These are phyloP conservation scores for Nakazawaea ambrosiae DNA, from an alignment of 805 yeast genomes.

Conservation along the genomic window DNA sequence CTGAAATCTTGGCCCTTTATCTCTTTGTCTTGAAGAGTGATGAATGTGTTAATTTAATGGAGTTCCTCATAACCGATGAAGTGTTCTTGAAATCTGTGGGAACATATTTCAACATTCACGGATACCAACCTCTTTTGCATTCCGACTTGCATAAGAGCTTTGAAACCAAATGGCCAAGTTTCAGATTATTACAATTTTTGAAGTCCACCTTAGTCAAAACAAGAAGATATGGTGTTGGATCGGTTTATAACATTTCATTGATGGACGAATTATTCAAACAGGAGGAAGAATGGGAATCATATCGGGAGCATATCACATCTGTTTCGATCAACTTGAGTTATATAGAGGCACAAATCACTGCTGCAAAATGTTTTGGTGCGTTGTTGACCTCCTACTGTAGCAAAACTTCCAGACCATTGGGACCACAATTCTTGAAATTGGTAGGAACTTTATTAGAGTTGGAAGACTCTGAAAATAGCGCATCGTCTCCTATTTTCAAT, in stretches of 20 bases:
- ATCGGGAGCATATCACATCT: constrained; percentile 42
- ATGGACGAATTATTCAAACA: constrained; percentile 52
- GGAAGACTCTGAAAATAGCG: constrained; percentile 41
- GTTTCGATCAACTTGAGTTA: constrained; percentile 61
- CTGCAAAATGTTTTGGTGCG: constrained; percentile 76
- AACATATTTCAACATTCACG: constrained; percentile 24
- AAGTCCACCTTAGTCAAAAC: constrained; percentile 36
- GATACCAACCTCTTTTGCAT: constrained; percentile 14
- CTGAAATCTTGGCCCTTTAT: constrained; percentile 70
- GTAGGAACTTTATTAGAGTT: constrained; percentile 45
- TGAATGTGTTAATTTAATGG: constrained; percentile 33
- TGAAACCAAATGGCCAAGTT: constrained; percentile 37
- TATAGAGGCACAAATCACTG: constrained; percentile 56
- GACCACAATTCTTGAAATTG: constrained; percentile 21
- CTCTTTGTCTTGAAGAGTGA: constrained; percentile 50
- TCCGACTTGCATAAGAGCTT: constrained; percentile 38
- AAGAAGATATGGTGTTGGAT: constrained; percentile 43
- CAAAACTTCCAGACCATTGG: constrained; percentile 24
- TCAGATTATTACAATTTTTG: constrained; percentile 44
- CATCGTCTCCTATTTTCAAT: constrained; percentile 37
- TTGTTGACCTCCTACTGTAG: constrained; percentile 61
- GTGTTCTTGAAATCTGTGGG: constrained; percentile 27
- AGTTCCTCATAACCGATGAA: constrained; percentile 30
- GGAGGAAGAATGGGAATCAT: constrained; percentile 35
- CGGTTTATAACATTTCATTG: constrained; percentile 51